A percentile compares a stretch with the other conserved stretches of the same genome.
Conservation (phyloP, 352 stramenopile species). For the Phytophthora foliorum region DNA sequence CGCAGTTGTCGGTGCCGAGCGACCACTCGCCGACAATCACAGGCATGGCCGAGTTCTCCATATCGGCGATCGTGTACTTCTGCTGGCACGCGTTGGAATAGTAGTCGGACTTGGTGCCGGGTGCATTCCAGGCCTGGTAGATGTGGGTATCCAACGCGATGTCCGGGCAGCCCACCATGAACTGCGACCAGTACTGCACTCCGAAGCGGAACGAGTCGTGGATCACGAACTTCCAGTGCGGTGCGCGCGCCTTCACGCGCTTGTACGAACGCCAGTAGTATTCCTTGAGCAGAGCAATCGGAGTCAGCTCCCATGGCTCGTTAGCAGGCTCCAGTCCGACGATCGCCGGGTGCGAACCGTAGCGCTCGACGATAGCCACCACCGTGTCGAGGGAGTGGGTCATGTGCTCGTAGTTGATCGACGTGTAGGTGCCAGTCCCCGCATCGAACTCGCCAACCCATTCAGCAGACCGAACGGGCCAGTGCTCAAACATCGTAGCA, state of each 20-base stretch:
- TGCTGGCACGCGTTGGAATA: constrained; percentile 91
- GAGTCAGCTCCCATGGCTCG: constrained; percentile 96
- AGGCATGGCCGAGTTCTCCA: constrained; percentile 51
- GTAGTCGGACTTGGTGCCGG: constrained; percentile 75
- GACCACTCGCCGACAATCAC: constrained; percentile 97
- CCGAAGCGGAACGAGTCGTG: constrained; percentile 95
- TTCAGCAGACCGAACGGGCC: constrained; percentile 75
- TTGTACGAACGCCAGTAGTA: constrained; percentile 98
- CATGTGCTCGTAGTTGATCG: constrained; percentile 93
- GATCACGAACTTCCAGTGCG: constrained; percentile 96
- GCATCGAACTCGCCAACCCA: constrained; percentile 94
- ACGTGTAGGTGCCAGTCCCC: constrained; percentile 78
- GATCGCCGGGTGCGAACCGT: constrained; percentile 86
- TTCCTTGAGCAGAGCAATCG: constrained; percentile 89
- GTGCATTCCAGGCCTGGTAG: constrained; percentile 91
- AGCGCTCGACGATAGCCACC: constrained; percentile 88
- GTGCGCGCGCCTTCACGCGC: constrained; percentile 91
- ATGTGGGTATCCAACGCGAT: constrained; percentile 96
- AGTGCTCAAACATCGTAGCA: constrained; percentile 25
- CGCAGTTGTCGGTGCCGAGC: constrained; percentile 85
- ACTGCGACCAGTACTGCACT: constrained; percentile 49
- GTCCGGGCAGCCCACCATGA: constrained; percentile 88
- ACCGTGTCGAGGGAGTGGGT: constrained; percentile 91
- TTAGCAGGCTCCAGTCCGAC: constrained; percentile 95
- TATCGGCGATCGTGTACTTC: constrained; percentile 86